Conservation (phyloP, 148 eudicot genomes). For the Spergularia bocconei region DNA sequence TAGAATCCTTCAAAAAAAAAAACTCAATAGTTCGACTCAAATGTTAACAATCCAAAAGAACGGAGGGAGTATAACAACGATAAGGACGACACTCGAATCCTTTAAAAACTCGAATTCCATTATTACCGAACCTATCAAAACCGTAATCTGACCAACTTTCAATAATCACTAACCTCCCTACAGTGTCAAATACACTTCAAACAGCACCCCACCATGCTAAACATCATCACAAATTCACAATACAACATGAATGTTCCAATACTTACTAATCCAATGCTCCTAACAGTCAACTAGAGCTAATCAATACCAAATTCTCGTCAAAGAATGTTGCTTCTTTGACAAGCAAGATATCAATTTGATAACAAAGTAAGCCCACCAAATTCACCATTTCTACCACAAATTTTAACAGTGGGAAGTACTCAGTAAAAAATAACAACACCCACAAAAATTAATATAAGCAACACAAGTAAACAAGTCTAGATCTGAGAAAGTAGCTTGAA, state of each 20-base stretch:
- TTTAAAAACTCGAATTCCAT: no score
- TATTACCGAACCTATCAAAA: no score
- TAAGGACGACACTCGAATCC: no score
- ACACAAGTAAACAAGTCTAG: slow-evolving; percentile 8
- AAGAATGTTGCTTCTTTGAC: neutral
- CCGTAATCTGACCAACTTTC: no score
- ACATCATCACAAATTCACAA: neutral
- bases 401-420: neutral
- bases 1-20: no score
- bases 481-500: slow-evolving; percentile 10
- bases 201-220: no score
- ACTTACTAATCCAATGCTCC: neutral
- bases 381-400: neutral
- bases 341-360: no score
- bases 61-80: no score
- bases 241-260: neutral
- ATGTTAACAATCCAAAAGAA: no score
- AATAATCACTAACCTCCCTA: no score
- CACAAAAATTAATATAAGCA: neutral
- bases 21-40: no score
- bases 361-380: neutral
- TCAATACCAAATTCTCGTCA: neutral
- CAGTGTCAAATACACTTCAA: neutral
- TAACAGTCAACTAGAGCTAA: no score
- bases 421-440: slow-evolving; percentile 8